Conservation (phyloP, 202 grass and related monocot species). For the Miscanthus sacchariflorus region DNA sequence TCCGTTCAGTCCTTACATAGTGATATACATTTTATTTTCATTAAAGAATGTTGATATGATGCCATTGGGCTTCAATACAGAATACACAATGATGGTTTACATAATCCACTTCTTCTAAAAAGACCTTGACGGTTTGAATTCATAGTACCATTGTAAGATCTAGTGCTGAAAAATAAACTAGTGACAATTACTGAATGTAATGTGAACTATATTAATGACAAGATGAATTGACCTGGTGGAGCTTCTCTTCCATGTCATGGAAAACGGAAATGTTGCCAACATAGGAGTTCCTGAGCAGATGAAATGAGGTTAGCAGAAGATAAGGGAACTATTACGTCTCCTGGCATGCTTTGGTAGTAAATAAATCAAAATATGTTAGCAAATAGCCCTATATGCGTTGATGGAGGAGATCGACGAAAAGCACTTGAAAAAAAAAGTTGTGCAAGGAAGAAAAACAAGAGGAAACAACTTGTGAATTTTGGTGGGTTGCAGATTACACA, state of each 20-base stretch:
- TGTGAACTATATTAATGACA: not conserved
- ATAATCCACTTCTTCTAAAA: not conserved
- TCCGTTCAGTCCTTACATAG: slow-evolving; percentile 23
- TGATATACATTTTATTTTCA: not conserved
- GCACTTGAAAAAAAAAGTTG: not conserved
- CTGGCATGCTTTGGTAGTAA: not conserved
- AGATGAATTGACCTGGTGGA: slow-evolving; percentile 73
- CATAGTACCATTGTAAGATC: not conserved
- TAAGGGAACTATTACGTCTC: slow-evolving; percentile 23
- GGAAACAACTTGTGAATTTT: not conserved
- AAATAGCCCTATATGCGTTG: slow-evolving; percentile 1
- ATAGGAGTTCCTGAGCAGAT: slow-evolving; percentile 78
- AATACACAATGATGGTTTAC: not conserved
- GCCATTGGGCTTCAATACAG: not conserved
- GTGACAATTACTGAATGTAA: slow-evolving; percentile 28
- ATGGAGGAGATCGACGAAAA: not conserved
- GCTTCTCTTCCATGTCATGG: slow-evolving; percentile 80
- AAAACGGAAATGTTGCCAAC: slow-evolving; percentile 91
- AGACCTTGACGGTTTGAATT: not conserved
- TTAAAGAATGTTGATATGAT: not conserved
- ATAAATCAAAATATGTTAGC: slow-evolving; percentile 21
- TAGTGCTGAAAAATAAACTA: slow-evolving; percentile 18
- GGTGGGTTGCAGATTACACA: not conserved
- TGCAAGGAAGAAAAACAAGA: not conserved
- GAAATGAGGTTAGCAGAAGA: slow-evolving; percentile 42